These are phyloP conservation scores for Scutellaria minor DNA, from an alignment of 257 asterid species.

Conservation along the genomic window DNA sequence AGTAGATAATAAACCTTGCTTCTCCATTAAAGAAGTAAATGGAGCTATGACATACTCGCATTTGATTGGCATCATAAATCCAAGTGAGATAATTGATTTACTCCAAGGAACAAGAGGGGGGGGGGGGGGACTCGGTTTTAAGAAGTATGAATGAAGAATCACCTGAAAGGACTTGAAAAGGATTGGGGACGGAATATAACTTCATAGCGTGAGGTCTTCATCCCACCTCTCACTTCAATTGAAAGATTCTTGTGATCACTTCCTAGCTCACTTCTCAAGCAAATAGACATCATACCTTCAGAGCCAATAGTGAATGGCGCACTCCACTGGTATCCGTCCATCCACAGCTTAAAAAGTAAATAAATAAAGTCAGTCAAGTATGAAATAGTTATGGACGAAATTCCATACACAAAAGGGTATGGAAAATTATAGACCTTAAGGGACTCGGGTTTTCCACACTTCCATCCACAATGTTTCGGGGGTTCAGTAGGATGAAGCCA, in stretches of 20 bases:
- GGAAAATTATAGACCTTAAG: slow-evolving; percentile 64
- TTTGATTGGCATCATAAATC: slow-evolving; percentile 21
- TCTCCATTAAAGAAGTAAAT: slow-evolving; percentile 20
- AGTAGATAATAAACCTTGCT: slow-evolving; percentile 8
- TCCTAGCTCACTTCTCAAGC: slow-evolving; percentile 71
- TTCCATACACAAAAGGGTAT: slow-evolving; percentile 24
- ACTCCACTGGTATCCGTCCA: slow-evolving; percentile 92
- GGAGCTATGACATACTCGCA: background rate
- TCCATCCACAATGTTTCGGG: slow-evolving; percentile 86
- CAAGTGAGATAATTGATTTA: slow-evolving; percentile 1
- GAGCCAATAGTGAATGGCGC: slow-evolving; percentile 70
- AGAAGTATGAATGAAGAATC: slow-evolving; percentile 32
- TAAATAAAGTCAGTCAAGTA: slow-evolving; percentile 35
- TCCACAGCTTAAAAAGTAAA: slow-evolving; percentile 62
- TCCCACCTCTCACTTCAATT: slow-evolving; percentile 88
- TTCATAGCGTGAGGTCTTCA: slow-evolving; percentile 77
- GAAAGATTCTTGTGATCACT: slow-evolving; percentile 51
- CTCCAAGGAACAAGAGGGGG: background rate
- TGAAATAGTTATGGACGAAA: slow-evolving; percentile 16
- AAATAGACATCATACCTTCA: slow-evolving; percentile 81
- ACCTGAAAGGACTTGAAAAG: slow-evolving; percentile 97
- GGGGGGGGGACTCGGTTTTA: background rate
- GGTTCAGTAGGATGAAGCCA: slow-evolving; percentile 89
- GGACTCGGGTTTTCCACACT: slow-evolving; percentile 71
- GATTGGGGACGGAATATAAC: slow-evolving; percentile 83